Conservation (phyloP, 139 green algal species). For the Marvania coccoides region DNA sequence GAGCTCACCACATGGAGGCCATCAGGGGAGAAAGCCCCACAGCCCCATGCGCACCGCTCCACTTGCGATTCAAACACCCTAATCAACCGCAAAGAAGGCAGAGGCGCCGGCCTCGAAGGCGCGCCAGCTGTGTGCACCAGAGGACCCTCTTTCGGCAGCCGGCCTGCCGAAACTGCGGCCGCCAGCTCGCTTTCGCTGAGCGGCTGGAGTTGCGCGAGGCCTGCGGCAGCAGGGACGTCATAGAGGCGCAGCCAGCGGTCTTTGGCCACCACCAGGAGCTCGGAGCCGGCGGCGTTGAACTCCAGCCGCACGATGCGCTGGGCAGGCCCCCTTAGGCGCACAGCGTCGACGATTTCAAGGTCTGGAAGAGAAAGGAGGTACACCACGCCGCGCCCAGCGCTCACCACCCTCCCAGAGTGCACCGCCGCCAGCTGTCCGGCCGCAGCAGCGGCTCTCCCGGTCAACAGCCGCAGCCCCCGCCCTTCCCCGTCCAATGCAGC, state of each 20-base stretch:
- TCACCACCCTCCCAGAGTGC: neutral
- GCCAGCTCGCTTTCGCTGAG: too few species aligned
- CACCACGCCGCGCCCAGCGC: neutral
- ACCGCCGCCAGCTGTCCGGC: neutral
- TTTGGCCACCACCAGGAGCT: slow-evolving; percentile 61
- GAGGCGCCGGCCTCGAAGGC: too few species aligned
- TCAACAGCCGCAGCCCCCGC: neutral
- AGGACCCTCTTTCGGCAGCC: too few species aligned
- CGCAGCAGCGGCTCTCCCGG: neutral
- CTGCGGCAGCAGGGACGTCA: too few species aligned
- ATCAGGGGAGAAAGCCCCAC: slow-evolving; percentile 10
- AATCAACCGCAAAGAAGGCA: too few species aligned
- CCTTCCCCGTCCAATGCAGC: neutral
- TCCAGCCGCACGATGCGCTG: slow-evolving; percentile 42
- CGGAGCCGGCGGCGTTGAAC: slow-evolving; percentile 53
- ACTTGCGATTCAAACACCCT: neutral
- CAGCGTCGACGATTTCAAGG: neutral
- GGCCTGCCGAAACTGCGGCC: too few species aligned
- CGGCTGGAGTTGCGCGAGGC: too few species aligned
- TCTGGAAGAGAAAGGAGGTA: neutral
- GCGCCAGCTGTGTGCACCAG: too few species aligned
- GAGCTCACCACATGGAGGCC: neutral
- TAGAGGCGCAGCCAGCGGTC: slow-evolving; percentile 59
- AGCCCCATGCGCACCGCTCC: neutral
- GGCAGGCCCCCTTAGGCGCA: neutral